Base-by-base conservation (phyloP, 2,329 filamentous ascomycete species). In the Capronia americana region DNA sequence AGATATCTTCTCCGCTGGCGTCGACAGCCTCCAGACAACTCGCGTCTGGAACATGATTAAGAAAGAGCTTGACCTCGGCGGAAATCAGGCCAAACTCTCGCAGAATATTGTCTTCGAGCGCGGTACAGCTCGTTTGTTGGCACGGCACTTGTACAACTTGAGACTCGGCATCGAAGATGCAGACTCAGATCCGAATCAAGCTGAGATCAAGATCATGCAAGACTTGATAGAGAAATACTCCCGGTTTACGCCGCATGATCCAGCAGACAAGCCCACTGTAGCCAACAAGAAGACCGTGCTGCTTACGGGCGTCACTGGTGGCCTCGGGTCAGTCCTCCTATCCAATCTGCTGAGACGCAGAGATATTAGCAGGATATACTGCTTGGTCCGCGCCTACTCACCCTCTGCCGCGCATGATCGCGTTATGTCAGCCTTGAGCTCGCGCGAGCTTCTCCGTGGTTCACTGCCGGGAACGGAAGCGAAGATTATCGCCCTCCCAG, bases 261-360 rank as follows among this genome's bases (percentile, higher is more conserved):
- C 65, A 44, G 26, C 34, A 2, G 54, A 58, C n/a, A 65, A 57
- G 23, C 20, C 30, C 8, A 56, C n/a, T 41, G 23, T 26, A 57
- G 4, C 32, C 61, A 61, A 38, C 59, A 53, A 20, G 59, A 65
- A 20, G 59, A 65, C 23, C 38, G 30, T 41, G 12, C 57, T 70
- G n/a, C 56, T 90, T 3, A 91, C 88, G 0, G 89, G 89, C 1
- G 84, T 84, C 0, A 90, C 88, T 0, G 89, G 89, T 0, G 88
- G 87, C 1, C 79, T 91, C 0, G 89, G 89, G 1, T 81, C 85
- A 0, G 86, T 89, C 69, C 78, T 89, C 1, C 79, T 87, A 1
- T 74, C 81, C 24, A 74, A 80, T 24, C 77, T 87, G 6, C 71
- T 76, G 1, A 17, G 84, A 82, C 34, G 20, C 11, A 6, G 34